Base-by-base conservation (phyloP, 805 yeast species). In the Candida ortonii region DNA sequence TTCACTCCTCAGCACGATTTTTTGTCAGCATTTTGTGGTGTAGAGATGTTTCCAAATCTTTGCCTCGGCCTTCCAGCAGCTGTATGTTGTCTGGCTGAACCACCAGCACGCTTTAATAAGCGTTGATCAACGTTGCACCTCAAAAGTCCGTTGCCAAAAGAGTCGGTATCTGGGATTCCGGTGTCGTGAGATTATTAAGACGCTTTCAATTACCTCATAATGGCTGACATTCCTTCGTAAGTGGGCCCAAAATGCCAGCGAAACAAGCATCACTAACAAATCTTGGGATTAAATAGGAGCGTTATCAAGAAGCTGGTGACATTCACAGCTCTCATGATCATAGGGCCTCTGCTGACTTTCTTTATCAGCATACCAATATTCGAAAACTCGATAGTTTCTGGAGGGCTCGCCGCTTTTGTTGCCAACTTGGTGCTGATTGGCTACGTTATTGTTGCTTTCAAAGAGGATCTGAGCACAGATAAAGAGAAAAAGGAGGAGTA, bases 391-490 rank as follows among this genome's bases (percentile, higher is more conserved):
- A 58, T 84, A 10, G 62, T 80, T 9, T 78, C 87, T 32, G 94
- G 94, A 25, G 93, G 93, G 3, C 52, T 79, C n/a, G 86, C 89
- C 22, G 93, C 93, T 3, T 66, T 76, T 12, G 74, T 75, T 37
- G 93, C 93, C 17, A 84, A 84, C 52, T 61, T 79, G 6, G 93
- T 84, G 14, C 63, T 84, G 45, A 73, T 84, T 33, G 84, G 83
- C 1, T 84, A 81, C 51, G 77, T 84, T 21, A 67, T 80, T 12
- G 83, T 73, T 40, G 93, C 94, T 1, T 84, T 84, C 59, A 71
- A 70, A 15, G 94, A 84, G 53, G 82, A 80, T 3, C 49, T 57
- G 4, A 57, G 57, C 26, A 46, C 55, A 5, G 62, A 61, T 33
- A 63, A 71, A 41, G 66, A 67, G 42, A 62, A 66, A 30, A 67